phyloP scores from a whole-genome alignment of 1,284 basidiomycete species.

The Leccinum fuscescens region DNA sequence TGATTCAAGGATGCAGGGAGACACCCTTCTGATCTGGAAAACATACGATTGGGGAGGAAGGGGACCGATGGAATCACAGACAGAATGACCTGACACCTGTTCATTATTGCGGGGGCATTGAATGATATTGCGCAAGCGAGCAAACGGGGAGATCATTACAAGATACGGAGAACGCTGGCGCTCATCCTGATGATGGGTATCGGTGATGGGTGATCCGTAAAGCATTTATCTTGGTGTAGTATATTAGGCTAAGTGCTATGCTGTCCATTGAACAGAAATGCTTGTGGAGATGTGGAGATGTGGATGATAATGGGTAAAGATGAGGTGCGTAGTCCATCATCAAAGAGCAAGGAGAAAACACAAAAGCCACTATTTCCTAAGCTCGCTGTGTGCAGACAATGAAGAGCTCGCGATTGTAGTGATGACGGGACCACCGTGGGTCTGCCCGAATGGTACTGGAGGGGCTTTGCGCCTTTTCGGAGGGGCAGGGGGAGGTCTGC shows the following conservation, averaged over 20 bases:
- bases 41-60: background rate
- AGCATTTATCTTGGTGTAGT: conserved; percentile 13
- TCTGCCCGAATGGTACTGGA: conserved; percentile 51
- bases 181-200: background rate
- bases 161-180: background rate
- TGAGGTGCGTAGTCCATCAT: conserved; percentile 8
- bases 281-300: conserved; percentile 7
- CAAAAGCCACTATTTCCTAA: conserved; percentile 18
- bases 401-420: conserved; percentile 41
- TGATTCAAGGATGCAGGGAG: background rate
- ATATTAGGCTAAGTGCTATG: conserved; percentile 18
- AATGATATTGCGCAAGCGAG: background rate
- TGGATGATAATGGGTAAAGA: conserved; percentile 9
- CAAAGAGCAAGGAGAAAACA: conserved; percentile 1
- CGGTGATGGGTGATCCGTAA: conserved; percentile 2
- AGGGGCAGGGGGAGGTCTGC: conserved; percentile 48
- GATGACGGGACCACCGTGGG: conserved; percentile 50
- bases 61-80: background rate
- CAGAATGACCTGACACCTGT: background rate
- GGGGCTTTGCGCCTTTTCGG: conserved; percentile 65
- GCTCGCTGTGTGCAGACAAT: conserved; percentile 6
- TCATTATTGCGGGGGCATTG: background rate
- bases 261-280: conserved; percentile 27
- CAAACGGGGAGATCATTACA: background rate
- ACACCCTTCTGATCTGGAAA: background rate